Evolutionary conservation across 164 flowering plant genomes (phyloP), one percentile per base, ranked within the genome.

Genomic region (Dillenia turbinata): DNA sequence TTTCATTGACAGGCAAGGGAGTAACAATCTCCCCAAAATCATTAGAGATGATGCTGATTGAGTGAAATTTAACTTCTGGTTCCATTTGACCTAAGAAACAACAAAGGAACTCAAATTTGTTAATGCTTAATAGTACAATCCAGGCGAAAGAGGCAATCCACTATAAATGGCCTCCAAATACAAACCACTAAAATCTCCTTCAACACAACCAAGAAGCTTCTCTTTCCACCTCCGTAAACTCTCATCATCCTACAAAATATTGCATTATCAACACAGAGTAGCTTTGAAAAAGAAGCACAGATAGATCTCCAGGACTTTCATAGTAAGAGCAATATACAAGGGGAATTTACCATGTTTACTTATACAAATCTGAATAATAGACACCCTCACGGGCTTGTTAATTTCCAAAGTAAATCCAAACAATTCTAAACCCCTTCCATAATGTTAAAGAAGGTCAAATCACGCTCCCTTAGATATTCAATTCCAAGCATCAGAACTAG

Each of bases 171-270:
- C 40, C 40, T 26, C 4, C 9, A 2, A 57, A 40, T 9, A 67
- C 74, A 12, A 59, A 86, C 90, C 86, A 70, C 76, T 77, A 59
- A 86, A 67, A 65, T 85, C 80, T 17, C 73, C 73, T 68, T 86
- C 95, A 16, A 85, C 65, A 59, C 78, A 73, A 44, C 96, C 96
- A 56, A 89, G 85, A 24, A 89, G 81, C 81, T 85, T 71, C 71
- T 89, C 93, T 69, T 89, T 89, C 96, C 96, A 89, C 66, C 91
- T 85, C 71, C 83, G 83, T 69, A 87, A 69, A 75, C 95, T 88
- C 64, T 88, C 95, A 85, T 88, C 95, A 47, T 86, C 91, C 95
- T 88, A 75, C 56, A 73, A 40, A 47, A 10, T 3, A 51, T 2
- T 57, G 46, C 22, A 47, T 9, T 14, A 1, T 59, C 16, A 15